phyloP scores from a whole-genome alignment of 192 early-diverging fungal species.

The Tieghemiomyces parasiticus region DNA sequence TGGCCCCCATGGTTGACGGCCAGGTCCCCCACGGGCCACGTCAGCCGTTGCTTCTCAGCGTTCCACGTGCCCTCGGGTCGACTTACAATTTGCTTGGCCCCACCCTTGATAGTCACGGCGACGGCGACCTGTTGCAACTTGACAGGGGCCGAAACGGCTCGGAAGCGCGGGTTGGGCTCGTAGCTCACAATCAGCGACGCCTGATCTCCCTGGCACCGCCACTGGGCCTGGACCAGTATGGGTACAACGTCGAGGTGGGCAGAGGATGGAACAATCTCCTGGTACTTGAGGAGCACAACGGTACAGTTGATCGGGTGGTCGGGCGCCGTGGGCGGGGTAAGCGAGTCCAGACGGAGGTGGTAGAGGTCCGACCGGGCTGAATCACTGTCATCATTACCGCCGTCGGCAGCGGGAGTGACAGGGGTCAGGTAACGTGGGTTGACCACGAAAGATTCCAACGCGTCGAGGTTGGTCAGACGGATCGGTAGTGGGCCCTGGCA shows the following conservation, averaged over 20 bases:
- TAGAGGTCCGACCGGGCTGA: background rate
- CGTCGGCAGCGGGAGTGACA: background rate
- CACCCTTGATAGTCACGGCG: background rate
- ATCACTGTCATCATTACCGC: too few species aligned
- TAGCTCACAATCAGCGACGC: background rate
- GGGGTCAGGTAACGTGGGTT: background rate
- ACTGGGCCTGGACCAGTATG: background rate
- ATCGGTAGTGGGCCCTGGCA: background rate
- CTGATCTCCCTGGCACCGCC: background rate
- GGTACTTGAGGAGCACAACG: constrained; percentile 1
- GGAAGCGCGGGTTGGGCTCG: background rate
- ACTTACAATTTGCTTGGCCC: background rate
- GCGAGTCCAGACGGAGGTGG: background rate
- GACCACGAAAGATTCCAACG: background rate
- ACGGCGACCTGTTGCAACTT: background rate
- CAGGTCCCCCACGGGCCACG: background rate
- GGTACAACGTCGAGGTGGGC: background rate
- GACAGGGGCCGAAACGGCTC: background rate
- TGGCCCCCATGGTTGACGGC: background rate
- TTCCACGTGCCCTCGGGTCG: background rate
- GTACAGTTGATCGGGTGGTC: background rate
- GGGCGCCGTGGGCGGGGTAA: background rate
- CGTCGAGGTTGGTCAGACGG: background rate
- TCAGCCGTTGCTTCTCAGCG: background rate
- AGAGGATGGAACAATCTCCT: background rate